A percentile compares a stretch with the other conserved stretches of the same genome.
Conservation (phyloP, 2,329 filamentous ascomycete genomes). For the Eutypella sp. region DNA sequence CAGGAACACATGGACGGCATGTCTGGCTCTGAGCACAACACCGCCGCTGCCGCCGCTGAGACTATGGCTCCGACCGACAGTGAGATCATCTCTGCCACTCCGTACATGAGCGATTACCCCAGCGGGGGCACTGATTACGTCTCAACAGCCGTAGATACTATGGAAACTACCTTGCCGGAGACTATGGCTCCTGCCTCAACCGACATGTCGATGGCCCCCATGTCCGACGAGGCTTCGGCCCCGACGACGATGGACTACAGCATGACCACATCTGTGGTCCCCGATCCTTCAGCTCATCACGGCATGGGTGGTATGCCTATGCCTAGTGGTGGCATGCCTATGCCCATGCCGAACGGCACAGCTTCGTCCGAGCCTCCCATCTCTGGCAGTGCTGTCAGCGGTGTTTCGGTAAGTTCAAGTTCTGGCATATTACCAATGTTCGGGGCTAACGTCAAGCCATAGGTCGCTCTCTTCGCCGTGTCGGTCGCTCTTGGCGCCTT, state of each 20-base stretch:
- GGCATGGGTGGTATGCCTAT: constrained; percentile 10
- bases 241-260: constrained; percentile 5
- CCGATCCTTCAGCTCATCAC: constrained; percentile 2
- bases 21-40: constrained; percentile 5
- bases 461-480: constrained; percentile 19
- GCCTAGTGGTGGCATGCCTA: constrained; percentile 8
- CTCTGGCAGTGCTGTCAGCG: constrained; percentile 10
- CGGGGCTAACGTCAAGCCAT: neutral
- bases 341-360: constrained; percentile 12
- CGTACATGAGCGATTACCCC: constrained; percentile 1
- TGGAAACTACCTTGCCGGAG: neutral
- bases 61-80: neutral
- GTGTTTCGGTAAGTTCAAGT: constrained; percentile 19
- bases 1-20: constrained; percentile 16
- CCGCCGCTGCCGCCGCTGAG: neutral
- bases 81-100: constrained; percentile 3
- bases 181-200: neutral
- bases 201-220: neutral
- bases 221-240: constrained; percentile 1
- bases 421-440: too few species aligned
- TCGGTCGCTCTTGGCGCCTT: constrained; percentile 16
- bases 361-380: constrained; percentile 12
- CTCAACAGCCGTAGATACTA: constrained; percentile 2
- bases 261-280: constrained; percentile 4
- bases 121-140: constrained; percentile 4